These are phyloP conservation scores for Pleurotus djamor DNA, from an alignment of 768 basidiomycete species.

Conservation along the genomic window DNA sequence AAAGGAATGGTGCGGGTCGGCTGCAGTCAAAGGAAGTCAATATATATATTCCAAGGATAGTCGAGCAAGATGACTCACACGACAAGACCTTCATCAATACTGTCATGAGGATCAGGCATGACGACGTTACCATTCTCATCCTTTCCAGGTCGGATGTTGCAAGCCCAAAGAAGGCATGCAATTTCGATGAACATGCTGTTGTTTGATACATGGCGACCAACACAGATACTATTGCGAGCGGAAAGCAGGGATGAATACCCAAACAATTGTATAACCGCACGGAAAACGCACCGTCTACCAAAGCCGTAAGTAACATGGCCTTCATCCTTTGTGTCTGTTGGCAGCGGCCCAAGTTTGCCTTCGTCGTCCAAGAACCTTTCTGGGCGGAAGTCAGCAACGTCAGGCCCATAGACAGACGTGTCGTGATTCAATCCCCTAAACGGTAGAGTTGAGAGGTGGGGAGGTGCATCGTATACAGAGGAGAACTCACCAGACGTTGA, in stretches of 20 bases:
- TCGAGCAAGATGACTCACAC: conserved; percentile 9
- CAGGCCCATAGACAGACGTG: conserved; percentile 19
- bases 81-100: conserved; percentile 12
- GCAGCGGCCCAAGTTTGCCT: conserved; percentile 15
- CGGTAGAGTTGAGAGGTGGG: background rate
- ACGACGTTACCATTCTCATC: conserved; percentile 9
- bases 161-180: conserved; percentile 26
- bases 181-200: conserved; percentile 29
- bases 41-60: background rate
- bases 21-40: background rate
- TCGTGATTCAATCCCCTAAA: conserved; percentile 4
- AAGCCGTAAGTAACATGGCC: conserved; percentile 28
- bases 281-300: conserved; percentile 18
- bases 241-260: background rate
- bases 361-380: conserved; percentile 20
- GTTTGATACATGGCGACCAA: conserved; percentile 29
- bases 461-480: background rate
- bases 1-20: conserved; percentile 2
- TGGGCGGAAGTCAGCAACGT: conserved; percentile 20
- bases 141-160: conserved; percentile 8
- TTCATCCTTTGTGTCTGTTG: conserved; percentile 25
- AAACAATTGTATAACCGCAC: background rate
- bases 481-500: conserved; percentile 9
- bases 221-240: conserved; percentile 21
- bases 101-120: conserved; percentile 10